Base-by-base conservation (phyloP, 1,284 basidiomycete genomes). In the Moesziomyces aphidis region DNA sequence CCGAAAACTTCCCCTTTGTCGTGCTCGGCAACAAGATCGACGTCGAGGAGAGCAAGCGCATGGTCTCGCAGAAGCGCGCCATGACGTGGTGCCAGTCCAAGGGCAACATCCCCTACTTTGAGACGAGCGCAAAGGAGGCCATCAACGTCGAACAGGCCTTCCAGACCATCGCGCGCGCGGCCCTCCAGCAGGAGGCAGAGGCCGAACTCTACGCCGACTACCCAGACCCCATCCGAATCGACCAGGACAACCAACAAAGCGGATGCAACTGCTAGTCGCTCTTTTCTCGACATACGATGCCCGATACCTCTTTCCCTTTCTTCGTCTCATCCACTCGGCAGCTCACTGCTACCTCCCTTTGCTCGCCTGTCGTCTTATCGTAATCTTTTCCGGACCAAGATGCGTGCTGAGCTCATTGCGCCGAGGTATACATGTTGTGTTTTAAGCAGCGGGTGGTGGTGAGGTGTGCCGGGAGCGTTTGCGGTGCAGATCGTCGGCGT, bases 71-170 rank as follows among this genome's bases (percentile, higher is more conserved):
- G 90, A 99, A 99, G 86, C 92, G 97, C 55, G 97, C 97, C 23
- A 98, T 99, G 95, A 94, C 94, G 10, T 99, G 97, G 97, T 99
- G 97, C 86, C 95, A 99, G 85, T 92, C 94, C 73, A 99, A 99
- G 88, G 97, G 97, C 82, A 98, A 98, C 87, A 98, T 99, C 78
- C 97, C 97, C 17, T 99, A 99, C 80, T 99, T 99, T 86, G 97
- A 99, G 88, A 99, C 97, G 1, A 98, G 96, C 11, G 97, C 97
- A 47, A 99, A 99, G 88, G 97, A 99, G 86, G 96, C 97, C 21
- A 98, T 99, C 89, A 99, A 99, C 81, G 96, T 99, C 62, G 97
- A 99, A 86, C 95, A 98, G 86, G 97, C 97, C 5, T 99, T 99
- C 91, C 95, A 97, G 86, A 97, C 96, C 4, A 96, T 98, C 72